A percentile compares a stretch with the other conserved stretches of the same genome.
phyloP scores from a whole-genome alignment of 345 rosid species.

The Isatis tinctoria region DNA sequence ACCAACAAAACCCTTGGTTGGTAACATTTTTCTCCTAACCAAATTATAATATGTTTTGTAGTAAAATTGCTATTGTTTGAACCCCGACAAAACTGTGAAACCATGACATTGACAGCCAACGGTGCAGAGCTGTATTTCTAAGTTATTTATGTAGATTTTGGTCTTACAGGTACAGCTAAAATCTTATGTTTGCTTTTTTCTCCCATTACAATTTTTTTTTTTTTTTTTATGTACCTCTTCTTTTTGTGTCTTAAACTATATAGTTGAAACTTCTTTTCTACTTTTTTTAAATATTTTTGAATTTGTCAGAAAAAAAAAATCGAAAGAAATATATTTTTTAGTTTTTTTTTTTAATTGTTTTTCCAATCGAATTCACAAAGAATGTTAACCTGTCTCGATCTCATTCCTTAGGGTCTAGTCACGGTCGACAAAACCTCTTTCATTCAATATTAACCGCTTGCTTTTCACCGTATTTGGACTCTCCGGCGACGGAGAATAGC shows the following conservation, averaged over 20 bases:
- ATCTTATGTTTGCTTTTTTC: background rate
- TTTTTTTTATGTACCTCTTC: background rate
- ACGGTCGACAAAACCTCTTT: slow-evolving; percentile 15
- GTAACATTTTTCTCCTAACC: background rate
- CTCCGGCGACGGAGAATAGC: slow-evolving; percentile 17
- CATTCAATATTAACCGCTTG: background rate
- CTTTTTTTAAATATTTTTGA: background rate
- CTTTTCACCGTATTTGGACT: background rate
- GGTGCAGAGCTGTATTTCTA: too few species aligned
- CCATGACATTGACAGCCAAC: background rate
- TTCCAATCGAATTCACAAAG: background rate
- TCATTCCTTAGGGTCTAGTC: slow-evolving; percentile 10
- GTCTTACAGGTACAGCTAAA: too few species aligned
- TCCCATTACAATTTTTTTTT: too few species aligned
- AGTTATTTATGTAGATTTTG: background rate
- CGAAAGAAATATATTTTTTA: too few species aligned
- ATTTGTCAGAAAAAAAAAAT: background rate
- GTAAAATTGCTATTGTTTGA: background rate
- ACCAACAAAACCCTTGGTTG: slow-evolving; percentile 1
- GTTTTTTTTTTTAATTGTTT: background rate
- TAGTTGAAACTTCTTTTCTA: background rate
- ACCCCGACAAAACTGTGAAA: background rate
- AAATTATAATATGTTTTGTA: background rate
- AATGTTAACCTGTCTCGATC: slow-evolving; percentile 18
- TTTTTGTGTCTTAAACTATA: background rate